Percentiles rank a stretch among this genome's conserved stretches.
phyloP scores from a whole-genome alignment of 331 rosid species.

The Acacia concinna region DNA sequence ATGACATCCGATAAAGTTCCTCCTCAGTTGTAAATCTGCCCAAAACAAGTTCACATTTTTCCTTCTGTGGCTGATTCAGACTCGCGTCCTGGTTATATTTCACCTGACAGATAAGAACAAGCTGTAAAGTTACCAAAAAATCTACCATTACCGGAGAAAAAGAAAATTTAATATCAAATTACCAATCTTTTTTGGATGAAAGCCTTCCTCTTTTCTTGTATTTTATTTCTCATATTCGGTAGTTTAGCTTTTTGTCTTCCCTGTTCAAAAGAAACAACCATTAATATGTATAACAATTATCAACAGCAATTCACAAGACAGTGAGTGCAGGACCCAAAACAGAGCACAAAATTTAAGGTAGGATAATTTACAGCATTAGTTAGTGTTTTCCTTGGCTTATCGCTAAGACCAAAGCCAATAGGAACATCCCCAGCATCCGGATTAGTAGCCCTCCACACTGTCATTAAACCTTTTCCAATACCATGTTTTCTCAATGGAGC shows the following conservation, averaged over 20 bases:
- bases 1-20: conserved; percentile 44
- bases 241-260: conserved; percentile 48
- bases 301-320: conserved; percentile 8
- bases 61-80: conserved; percentile 41
- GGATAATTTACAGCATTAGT: conserved; percentile 47
- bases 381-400: conserved; percentile 44
- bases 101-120: conserved; percentile 53
- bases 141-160: conserved; percentile 27
- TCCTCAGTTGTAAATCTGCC: conserved; percentile 51
- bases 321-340: conserved; percentile 17
- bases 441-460: conserved; percentile 85
- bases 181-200: conserved; percentile 56
- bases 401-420: conserved; percentile 35
- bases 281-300: conserved; percentile 19
- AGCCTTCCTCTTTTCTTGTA: conserved; percentile 60
- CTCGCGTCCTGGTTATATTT: conserved; percentile 40
- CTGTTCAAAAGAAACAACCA: conserved; percentile 46
- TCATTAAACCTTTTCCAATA: conserved; percentile 96
- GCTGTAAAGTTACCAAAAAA: conserved; percentile 22
- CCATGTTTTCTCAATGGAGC: conserved; percentile 65
- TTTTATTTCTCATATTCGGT: conserved; percentile 50
- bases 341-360: conserved; percentile 9
- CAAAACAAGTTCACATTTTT: conserved; percentile 71
- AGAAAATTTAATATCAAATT: conserved; percentile 20
- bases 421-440: conserved; percentile 68